Base-by-base conservation (phyloP, 495 filamentous ascomycete genomes). In the Xylaria flabelliformis region DNA sequence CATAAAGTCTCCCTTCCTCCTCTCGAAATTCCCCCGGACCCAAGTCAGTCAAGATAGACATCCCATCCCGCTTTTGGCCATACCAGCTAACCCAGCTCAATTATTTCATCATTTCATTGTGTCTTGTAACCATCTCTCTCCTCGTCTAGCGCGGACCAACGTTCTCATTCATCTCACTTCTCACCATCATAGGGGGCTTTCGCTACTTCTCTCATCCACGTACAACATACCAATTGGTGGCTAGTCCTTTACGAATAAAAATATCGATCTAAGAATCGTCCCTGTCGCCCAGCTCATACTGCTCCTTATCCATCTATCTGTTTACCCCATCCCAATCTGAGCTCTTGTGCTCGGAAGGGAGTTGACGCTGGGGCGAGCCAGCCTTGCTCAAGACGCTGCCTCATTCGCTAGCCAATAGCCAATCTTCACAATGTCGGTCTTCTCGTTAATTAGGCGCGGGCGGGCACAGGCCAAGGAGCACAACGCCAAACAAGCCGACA, bases 401-500 rank as follows among this genome's bases (percentile, higher is more conserved):
- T 41, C 53, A 36, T 53, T 56, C 53, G 34, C n/a, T 24, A 9
- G 6, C 15, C 34, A 29, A n/a, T 24, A 13, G 6, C 15, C 42
- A 29, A 36, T 53, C 73, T 67, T 50, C 74, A 72, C 50, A 51
- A 89, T 89, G 87, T 87, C 87, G 51, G 78, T 89, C 24, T 87
- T 88, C 74, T 86, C 85, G 15, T 74, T 84, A 63, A 79, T 89
- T 72, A 83, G 76, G 72, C 77, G 80, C 71, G 80, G 84, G 44
- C 82, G 81, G 39, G 82, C 83, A 72, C 84, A 84, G 53, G 86
- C 85, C 34, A 87, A 87, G 74, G 83, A 89, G 53, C 81, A 85
- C 59, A 80, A 70, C 32, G 82, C 82, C 7, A 83, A 88, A 77
- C 76, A 79, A 64, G 83, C 73, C 64, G 80, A 82, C 75, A 82